A percentile compares a stretch with the other conserved stretches of the same genome.
phyloP scores from a whole-genome alignment of 805 yeast species.

The Lipomyces sp. region DNA sequence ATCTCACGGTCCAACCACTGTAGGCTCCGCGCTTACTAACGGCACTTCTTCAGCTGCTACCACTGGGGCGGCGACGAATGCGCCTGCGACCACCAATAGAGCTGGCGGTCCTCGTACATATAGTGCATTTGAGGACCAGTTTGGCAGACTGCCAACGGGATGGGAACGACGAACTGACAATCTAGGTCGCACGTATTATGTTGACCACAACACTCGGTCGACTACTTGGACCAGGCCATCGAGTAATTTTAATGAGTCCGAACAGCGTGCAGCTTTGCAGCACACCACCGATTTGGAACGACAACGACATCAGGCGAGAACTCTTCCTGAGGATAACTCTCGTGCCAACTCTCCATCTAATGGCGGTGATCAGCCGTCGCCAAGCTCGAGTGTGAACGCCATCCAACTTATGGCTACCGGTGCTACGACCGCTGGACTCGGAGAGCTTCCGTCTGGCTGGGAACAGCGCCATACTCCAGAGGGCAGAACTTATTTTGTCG shows the following conservation, averaged over 20 bases:
- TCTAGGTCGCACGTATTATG: constrained; percentile 96
- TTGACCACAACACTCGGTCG: constrained; percentile 95
- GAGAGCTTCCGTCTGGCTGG: constrained; percentile 99
- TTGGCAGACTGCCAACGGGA: constrained; percentile 95
- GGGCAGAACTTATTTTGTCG: constrained; percentile 97
- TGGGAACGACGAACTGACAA: constrained; percentile 99
- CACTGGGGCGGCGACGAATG: constrained; percentile 36
- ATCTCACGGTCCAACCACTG: constrained; percentile 35
- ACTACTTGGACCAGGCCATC: constrained; percentile 99
- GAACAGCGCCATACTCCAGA: constrained; percentile 98
- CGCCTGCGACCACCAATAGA: constrained; percentile 37
- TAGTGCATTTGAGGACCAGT: constrained; percentile 95
- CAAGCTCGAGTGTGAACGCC: constrained; percentile 44
- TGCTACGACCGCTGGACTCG: constrained; percentile 92
- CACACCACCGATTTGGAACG: constrained; percentile 83
- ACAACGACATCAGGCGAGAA: constrained; percentile 86
- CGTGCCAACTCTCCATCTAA: constrained; percentile 44
- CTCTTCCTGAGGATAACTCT: constrained; percentile 73
- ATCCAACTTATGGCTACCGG: constrained; percentile 68
- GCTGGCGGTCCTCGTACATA: constrained; percentile 58
- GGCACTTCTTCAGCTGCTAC: constrained; percentile 37
- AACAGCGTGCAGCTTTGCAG: constrained; percentile 55
- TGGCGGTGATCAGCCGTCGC: constrained; percentile 15
- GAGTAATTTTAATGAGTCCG: constrained; percentile 75
- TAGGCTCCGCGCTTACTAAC: constrained; percentile 32